Evolutionary conservation across 345 rosid species (phyloP).

Genomic region (Eucalyptus victrix): DNA sequence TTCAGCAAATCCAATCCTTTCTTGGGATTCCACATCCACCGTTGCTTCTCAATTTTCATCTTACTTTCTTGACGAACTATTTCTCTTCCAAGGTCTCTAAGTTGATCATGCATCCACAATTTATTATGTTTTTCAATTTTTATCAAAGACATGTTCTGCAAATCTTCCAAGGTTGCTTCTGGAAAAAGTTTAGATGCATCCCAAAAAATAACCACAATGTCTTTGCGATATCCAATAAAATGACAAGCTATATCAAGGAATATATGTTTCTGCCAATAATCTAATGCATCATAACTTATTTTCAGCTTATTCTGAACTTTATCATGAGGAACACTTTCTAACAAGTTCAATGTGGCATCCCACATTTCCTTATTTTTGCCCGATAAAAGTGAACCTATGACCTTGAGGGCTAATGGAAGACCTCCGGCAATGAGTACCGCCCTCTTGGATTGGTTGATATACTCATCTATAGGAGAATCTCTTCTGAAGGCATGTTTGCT

Average conservation of each 20-base stretch:
- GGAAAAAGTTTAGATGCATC: fast-evolving
- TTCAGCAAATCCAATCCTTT: fast-evolving
- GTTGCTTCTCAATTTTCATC: background rate
- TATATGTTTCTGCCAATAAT: fast-evolving
- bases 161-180: fast-evolving
- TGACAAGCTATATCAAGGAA: background rate
- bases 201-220: background rate
- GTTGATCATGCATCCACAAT: background rate
- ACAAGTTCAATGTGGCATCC: fast-evolving
- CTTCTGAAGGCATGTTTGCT: background rate
- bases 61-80: too few species aligned
- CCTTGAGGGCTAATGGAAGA: background rate
- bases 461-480: fast-evolving
- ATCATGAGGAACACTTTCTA: background rate
- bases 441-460: fast-evolving
- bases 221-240: background rate
- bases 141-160: background rate
- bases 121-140: fast-evolving
- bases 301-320: background rate
- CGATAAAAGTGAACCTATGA: background rate
- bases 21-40: background rate
- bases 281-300: background rate
- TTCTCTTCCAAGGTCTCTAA: fast-evolving
- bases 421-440: fast-evolving
- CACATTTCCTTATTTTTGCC: fast-evolving